Conservation (phyloP, 139 green algal species). For the Pseudopediastrum boryanum region DNA sequence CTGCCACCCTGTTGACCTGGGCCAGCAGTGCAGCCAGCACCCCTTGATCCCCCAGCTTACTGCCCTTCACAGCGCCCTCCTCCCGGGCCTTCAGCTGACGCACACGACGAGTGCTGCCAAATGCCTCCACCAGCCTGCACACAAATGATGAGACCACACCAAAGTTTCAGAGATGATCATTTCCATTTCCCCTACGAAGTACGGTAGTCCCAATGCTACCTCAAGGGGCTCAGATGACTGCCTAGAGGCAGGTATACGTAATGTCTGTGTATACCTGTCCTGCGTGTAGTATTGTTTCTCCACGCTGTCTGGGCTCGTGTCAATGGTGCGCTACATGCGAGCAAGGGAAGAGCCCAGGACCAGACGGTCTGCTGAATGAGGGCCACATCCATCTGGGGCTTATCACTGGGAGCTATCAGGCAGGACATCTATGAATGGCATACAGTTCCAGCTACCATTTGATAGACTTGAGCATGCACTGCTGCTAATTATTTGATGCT, state of each 20-base stretch:
- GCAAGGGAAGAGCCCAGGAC: no score
- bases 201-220: no score
- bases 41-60: slow-evolving; percentile 36
- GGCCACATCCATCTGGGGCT: no score
- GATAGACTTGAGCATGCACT: no score
- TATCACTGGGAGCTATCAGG: no score
- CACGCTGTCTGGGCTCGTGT: neutral
- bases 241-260: neutral
- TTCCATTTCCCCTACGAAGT: no score
- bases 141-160: neutral
- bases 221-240: no score
- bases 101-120: slow-evolving; percentile 53
- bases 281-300: neutral
- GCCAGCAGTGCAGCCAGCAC: slow-evolving; percentile 29
- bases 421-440: no score
- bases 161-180: neutral
- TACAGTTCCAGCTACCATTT: no score
- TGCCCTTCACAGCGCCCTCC: slow-evolving; percentile 44
- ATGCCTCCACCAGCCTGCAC: slow-evolving; percentile 58
- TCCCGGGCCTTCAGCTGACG: slow-evolving; percentile 55
- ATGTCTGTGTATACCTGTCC: neutral
- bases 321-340: no score
- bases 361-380: no score
- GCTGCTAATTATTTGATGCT: no score
- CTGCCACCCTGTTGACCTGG: slow-evolving; percentile 13